Percentiles rank a stretch among this genome's conserved stretches.
Evolutionary conservation across 208 protist species (phyloP).

Genomic region (Leishmania tropica): DNA sequence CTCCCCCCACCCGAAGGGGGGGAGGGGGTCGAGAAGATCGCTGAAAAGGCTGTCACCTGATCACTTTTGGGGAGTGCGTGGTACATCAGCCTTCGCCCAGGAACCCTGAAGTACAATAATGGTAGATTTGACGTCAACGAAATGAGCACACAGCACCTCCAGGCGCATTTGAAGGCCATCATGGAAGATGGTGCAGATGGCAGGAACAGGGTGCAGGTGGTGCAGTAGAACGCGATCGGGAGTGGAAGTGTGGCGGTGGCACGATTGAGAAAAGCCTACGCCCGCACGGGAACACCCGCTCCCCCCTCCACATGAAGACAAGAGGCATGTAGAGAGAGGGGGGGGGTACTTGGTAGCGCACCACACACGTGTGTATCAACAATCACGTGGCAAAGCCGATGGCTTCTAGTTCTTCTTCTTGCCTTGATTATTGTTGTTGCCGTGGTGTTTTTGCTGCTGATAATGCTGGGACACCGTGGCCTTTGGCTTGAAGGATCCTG

Average conservation of each 20-base stretch:
- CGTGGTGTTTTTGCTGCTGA: background rate
- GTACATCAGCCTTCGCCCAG: background rate
- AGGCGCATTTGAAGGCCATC: background rate
- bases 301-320: background rate
- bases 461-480: background rate
- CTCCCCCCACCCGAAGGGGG: background rate
- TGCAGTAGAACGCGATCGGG: background rate
- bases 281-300: background rate
- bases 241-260: background rate
- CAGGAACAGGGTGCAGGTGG: background rate
- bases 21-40: background rate
- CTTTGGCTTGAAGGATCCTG: background rate
- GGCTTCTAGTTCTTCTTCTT: conserved; percentile 13
- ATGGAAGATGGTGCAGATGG: background rate
- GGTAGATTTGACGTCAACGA: background rate
- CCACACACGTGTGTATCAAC: background rate
- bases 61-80: background rate
- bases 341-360: background rate
- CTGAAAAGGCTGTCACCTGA: background rate
- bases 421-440: conserved; percentile 5
- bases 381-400: background rate
- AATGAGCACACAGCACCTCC: background rate
- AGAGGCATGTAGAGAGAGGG: too few relatives aligned
- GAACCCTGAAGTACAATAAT: background rate
- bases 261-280: background rate